These are phyloP conservation scores for Lenwebbia sp. DNA, from an alignment of 345 rosid genomes.

Conservation along the genomic window DNA sequence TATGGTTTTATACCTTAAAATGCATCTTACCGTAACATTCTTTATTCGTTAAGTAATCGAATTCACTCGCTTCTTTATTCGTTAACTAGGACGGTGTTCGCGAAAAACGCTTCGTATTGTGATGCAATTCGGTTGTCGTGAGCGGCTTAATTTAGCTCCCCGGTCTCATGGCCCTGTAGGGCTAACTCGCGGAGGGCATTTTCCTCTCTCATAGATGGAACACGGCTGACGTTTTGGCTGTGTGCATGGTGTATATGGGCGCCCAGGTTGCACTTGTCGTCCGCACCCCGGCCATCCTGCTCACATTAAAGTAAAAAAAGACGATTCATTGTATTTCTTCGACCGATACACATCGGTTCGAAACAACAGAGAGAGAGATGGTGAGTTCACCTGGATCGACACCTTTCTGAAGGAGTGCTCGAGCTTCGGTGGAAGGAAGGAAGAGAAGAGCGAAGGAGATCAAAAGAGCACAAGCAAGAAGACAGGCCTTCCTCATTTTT, in stretches of 20 bases:
- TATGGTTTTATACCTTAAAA: neutral
- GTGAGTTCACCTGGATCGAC: neutral
- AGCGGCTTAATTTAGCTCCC: neutral
- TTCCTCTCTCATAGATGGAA: rapidly evolving
- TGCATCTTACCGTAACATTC: neutral
- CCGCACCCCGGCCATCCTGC: neutral
- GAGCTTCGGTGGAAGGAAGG: neutral
- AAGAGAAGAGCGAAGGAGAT: neutral
- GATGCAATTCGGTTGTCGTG: neutral
- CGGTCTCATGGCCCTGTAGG: neutral
- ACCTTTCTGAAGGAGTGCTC: neutral
- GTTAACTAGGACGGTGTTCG: too few species aligned
- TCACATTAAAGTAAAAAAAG: neutral
- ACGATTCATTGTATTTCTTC: neutral
- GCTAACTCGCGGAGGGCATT: neutral
- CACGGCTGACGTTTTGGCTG: rapidly evolving
- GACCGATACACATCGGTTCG: neutral
- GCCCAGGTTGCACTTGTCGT: rapidly evolving
- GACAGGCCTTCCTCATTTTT: neutral
- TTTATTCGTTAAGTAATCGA: neutral
- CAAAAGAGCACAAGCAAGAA: neutral
- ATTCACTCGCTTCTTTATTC: neutral
- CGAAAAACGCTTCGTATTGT: neutral
- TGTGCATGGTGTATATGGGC: rapidly evolving
- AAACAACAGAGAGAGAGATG: neutral